These are phyloP conservation scores for Penicillium sp. DNA, from an alignment of 2,329 filamentous ascomycete genomes.

Conservation along the genomic window DNA sequence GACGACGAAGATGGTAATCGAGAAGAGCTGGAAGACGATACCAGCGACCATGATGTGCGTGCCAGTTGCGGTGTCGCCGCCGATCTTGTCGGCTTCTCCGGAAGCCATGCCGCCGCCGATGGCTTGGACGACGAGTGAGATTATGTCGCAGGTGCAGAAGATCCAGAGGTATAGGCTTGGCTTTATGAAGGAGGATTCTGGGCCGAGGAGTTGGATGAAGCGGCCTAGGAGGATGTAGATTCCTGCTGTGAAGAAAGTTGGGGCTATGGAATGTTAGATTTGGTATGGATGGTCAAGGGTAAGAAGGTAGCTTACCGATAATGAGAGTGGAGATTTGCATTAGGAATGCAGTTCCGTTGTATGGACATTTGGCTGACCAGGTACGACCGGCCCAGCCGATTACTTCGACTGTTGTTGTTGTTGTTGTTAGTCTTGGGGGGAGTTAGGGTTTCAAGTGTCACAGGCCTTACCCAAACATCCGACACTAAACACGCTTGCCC, in stretches of 20 bases:
- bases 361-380: conserved; percentile 52
- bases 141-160: conserved; percentile 55
- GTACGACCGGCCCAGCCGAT: conserved; percentile 52
- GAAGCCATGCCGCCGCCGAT: conserved; percentile 56
- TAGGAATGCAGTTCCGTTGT: conserved; percentile 51
- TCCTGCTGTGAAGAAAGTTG: conserved; percentile 54
- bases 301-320: conserved; percentile 21
- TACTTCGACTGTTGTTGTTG: conserved; percentile 37
- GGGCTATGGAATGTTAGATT: conserved; percentile 30
- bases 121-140: conserved; percentile 58
- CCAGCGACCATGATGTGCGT: conserved; percentile 55
- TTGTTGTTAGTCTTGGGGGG: neutral
- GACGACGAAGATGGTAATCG: conserved; percentile 54
- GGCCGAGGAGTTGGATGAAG: conserved; percentile 49
- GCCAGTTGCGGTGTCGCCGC: conserved; percentile 50
- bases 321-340: conserved; percentile 51
- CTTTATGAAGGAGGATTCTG: conserved; percentile 45
- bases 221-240: conserved; percentile 52
- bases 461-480: conserved; percentile 37
- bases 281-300: neutral
- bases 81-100: conserved; percentile 43
- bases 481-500: conserved; percentile 39
- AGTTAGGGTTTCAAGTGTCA: conserved; percentile 1
- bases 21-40: conserved; percentile 59
- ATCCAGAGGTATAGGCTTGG: conserved; percentile 50